Base-by-base conservation (phyloP, 345 rosid species). In the Bretschneidera sinensis region DNA sequence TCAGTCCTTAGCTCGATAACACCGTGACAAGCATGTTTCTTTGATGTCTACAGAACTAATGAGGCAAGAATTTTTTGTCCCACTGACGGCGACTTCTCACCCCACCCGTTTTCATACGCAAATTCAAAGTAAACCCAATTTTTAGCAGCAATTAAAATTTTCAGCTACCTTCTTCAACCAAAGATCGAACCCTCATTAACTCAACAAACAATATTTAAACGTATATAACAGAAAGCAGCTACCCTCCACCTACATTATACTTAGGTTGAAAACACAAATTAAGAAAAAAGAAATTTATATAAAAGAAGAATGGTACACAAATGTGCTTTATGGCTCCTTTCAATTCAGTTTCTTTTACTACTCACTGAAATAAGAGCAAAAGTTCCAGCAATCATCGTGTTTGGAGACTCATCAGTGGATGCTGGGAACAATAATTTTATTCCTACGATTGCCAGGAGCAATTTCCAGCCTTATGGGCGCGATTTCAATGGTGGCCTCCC, bases 391-490 rank as follows among this genome's bases (percentile, higher is more conserved):
- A 55, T 78, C 16, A 76, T 83, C 17, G 85, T 83, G 72, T 83
- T 83, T 21, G 88, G 88, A 0, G 88, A 83, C 68, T 83, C 88
- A 0, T 54, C 85, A 0, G 88, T 83, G 0, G 88, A 83, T 62
- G 81, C 88, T 0, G 88, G 85, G 6, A 83, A 80, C 76, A 83
- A 83, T 66, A 83, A 83, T 39, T 65, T 48, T 2, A 83, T 83
- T 21, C 76, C 85, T 8, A 83, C 88, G 23, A n/a, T 83, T n/a
- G 74, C 78, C 0, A 74, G 78, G 67, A 83, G 88, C 75, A 83
- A 83, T 71, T 83, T 83, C 53, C 71, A 71, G 75, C 88, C 88
- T 0, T 83, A 83, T 45, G 88, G 88, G 6, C 79, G 88, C 7
- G 88, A 83, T 55, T 80, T 83, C 48, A 31, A 33, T 11, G 85